Evolutionary conservation across 2,329 filamentous ascomycete species (phyloP).

Genomic region (Fusarium oligoseptatum): DNA sequence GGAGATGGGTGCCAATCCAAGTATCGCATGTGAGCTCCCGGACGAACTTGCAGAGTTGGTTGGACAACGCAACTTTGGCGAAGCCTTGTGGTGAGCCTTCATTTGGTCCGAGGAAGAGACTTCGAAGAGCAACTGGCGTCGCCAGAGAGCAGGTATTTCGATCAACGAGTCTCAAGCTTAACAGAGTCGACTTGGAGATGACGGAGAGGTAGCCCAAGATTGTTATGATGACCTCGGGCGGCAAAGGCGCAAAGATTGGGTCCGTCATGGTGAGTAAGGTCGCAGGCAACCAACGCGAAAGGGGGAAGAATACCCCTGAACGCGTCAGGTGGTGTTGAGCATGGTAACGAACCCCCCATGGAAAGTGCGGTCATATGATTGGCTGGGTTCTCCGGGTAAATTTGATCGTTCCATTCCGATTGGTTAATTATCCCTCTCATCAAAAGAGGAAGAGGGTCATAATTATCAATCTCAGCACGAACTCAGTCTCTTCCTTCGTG

Average conservation of each 20-base stretch:
- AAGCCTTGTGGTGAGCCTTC: background rate
- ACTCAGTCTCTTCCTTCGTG: background rate
- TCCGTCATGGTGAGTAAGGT: background rate
- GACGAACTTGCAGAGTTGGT: background rate
- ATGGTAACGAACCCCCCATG: background rate
- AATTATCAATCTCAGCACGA: background rate
- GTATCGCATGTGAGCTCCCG: background rate
- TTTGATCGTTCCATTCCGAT: background rate
- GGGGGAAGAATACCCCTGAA: background rate
- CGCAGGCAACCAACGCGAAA: background rate
- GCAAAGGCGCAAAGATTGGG: background rate
- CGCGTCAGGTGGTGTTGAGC: background rate
- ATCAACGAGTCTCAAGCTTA: background rate
- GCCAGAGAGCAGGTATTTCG: background rate
- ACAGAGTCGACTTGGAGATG: background rate
- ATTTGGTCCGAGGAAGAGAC: background rate
- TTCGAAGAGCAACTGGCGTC: background rate
- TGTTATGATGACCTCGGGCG: background rate
- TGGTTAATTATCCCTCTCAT: background rate
- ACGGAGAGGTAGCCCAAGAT: background rate
- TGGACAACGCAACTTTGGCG: background rate
- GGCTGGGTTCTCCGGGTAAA: background rate
- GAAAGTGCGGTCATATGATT: background rate
- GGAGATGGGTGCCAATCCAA: background rate
- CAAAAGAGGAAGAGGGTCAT: background rate